These are phyloP conservation scores for Kodamaea fungicola DNA, from an alignment of 1,139 yeast species.

Conservation along the genomic window DNA sequence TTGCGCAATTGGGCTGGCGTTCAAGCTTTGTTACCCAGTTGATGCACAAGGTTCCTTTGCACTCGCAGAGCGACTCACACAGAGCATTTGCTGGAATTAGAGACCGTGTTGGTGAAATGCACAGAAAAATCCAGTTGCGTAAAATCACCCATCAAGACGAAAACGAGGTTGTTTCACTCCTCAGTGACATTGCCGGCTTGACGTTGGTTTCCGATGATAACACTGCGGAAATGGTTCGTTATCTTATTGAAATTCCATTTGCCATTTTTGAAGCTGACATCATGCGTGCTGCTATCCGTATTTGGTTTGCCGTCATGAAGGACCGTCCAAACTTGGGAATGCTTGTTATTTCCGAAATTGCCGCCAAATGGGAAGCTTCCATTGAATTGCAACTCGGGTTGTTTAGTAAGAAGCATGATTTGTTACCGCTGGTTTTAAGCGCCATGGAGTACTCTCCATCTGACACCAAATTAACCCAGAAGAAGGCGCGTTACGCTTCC, in stretches of 20 bases:
- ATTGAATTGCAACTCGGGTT: slow-evolving; percentile 62
- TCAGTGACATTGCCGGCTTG: slow-evolving; percentile 50
- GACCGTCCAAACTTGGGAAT: slow-evolving; percentile 57
- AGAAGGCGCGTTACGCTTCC: slow-evolving; percentile 46
- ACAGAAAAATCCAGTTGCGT: slow-evolving; percentile 4
- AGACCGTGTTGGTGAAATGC: slow-evolving; percentile 13
- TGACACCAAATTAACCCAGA: slow-evolving; percentile 57
- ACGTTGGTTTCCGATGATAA: slow-evolving; percentile 43
- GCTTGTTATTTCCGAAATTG: slow-evolving; percentile 66
- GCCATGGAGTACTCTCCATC: slow-evolving; percentile 92
- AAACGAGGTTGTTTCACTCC: slow-evolving; percentile 37
- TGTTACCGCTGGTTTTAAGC: slow-evolving; percentile 59
- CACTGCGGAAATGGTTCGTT: slow-evolving; percentile 51
- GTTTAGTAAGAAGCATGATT: slow-evolving; percentile 58
- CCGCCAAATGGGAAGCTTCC: slow-evolving; percentile 64
- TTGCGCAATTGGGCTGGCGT: slow-evolving; percentile 79
- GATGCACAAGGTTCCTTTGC: slow-evolving; percentile 32
- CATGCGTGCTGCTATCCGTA: slow-evolving; percentile 64
- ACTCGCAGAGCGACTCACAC: slow-evolving; percentile 29
- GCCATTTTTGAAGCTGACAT: slow-evolving; percentile 55
- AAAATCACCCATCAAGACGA: slow-evolving; percentile 11
- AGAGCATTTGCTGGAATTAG: slow-evolving; percentile 24
- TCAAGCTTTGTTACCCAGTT: slow-evolving; percentile 45
- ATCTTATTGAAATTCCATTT: slow-evolving; percentile 72
- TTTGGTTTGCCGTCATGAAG: slow-evolving; percentile 80